Evolutionary conservation across 306 rosid genomes (phyloP).

Genomic region (Oxytropis ochrocephala): DNA sequence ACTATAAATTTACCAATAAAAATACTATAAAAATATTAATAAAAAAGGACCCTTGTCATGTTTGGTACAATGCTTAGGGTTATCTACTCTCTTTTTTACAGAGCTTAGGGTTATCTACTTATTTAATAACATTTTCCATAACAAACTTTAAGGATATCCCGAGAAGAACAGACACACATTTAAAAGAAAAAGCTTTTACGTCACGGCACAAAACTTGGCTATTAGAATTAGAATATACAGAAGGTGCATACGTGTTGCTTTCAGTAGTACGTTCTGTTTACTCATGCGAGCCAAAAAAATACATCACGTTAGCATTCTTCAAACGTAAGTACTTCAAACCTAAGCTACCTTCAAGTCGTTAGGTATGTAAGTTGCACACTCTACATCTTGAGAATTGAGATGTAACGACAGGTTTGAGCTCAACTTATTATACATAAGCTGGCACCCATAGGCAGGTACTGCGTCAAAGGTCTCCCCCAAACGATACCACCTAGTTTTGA

Average conservation of each 20-base stretch:
- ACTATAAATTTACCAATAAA: no score
- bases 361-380: slow-evolving; percentile 55
- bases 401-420: neutral
- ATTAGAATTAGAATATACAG: neutral
- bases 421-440: neutral
- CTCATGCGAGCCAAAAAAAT: slow-evolving; percentile 6
- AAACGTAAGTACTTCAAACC: slow-evolving; percentile 45
- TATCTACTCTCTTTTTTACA: neutral
- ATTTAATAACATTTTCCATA: neutral
- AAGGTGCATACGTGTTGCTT: slow-evolving; percentile 18
- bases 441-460: neutral
- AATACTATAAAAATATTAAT: no score
- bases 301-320: slow-evolving; percentile 36
- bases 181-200: neutral
- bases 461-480: no score
- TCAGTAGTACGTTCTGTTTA: slow-evolving; percentile 12
- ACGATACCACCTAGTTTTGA: neutral
- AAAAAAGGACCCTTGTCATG: neutral
- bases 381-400: slow-evolving; percentile 35
- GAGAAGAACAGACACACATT: neutral
- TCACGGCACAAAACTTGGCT: neutral
- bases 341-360: slow-evolving; percentile 50
- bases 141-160: neutral
- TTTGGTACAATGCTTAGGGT: neutral
- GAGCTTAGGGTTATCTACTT: no score